Evolutionary conservation across 2,329 filamentous ascomycete genomes (phyloP), one percentile per base, ranked within the genome.

Genomic region (Aureobasidium sp.): DNA sequence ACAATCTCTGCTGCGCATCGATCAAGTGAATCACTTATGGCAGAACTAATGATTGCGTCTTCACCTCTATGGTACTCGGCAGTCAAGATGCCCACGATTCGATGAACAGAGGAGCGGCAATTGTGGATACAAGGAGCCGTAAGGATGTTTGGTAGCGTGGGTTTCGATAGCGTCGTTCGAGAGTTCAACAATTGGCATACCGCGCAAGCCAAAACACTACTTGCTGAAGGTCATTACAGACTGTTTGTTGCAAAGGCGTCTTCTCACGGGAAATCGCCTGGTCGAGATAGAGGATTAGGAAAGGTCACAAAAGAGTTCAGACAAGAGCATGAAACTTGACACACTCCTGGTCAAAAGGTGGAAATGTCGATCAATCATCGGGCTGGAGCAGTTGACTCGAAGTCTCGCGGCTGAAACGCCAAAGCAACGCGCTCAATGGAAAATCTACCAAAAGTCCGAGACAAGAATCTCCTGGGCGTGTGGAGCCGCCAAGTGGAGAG

Each of bases 381-480:
- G 14, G 21, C 32, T 48, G 44, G 24, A 39, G 38, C 32, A 38
- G 22, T 48, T 38, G 16, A 17, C 11, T 38, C 2, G 16, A 22
- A 30, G n/a, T 49, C 24, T 32, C n/a, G 14, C 21, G 19, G 29
- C 29, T 35, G 42, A 48, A 48, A 48, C 44, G 44, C 32, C 44
- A 48, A 37, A 37, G 34, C 32, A 34, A 27, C 32, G 8, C 17
- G 22, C 44, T n/a, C 30, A 7, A 29, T 25, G 32, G 21, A 19
- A 30, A 29, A 19, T 37, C 44, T 14, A 24, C 30, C 30, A 37
- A 6, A 45, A 34, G 30, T 14, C 44, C 44, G 44, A 48, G 44
- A 37, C 44, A 48, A 24, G 17, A 22, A 19, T 6, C 8, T 37
- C 29, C 19, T 34, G 41, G n/a, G n/a, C 21, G 6, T 17, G 44